These are phyloP conservation scores for Calonectria fujianensis DNA, from an alignment of 2,329 filamentous ascomycete species.

Conservation along the genomic window DNA sequence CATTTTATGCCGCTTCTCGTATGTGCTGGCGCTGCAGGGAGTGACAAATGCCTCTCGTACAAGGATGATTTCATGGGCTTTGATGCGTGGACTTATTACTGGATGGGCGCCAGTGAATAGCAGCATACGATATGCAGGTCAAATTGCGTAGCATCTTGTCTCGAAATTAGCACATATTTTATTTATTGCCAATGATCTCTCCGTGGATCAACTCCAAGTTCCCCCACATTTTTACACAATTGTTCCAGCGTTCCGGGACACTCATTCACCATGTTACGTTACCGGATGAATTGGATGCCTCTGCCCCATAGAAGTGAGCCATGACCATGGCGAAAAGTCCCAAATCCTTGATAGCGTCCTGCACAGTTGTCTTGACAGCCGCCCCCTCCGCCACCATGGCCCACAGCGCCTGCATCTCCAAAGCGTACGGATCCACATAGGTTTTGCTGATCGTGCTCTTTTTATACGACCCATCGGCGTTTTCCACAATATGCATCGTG, in stretches of 20 bases:
- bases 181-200: background rate
- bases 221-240: background rate
- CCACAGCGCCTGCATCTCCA: background rate
- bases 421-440: background rate
- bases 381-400: background rate
- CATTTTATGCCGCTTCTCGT: conserved; percentile 14
- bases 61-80: conserved; percentile 12
- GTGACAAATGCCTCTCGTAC: background rate
- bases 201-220: background rate
- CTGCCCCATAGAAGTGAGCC: background rate
- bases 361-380: background rate
- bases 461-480: background rate
- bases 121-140: background rate
- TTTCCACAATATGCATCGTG: background rate
- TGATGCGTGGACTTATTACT: conserved; percentile 13
- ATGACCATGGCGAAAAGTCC: background rate
- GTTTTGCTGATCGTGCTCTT: background rate
- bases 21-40: background rate
- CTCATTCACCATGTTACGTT: background rate
- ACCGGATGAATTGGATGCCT: background rate
- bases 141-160: background rate
- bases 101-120: background rate
- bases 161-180: background rate
- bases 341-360: background rate
- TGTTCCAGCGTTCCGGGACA: background rate